Percentiles rank a stretch among this genome's conserved stretches.
These are phyloP conservation scores for Cucurbitaria berberidis DNA, from an alignment of 2,329 filamentous ascomycete genomes.

Conservation along the genomic window DNA sequence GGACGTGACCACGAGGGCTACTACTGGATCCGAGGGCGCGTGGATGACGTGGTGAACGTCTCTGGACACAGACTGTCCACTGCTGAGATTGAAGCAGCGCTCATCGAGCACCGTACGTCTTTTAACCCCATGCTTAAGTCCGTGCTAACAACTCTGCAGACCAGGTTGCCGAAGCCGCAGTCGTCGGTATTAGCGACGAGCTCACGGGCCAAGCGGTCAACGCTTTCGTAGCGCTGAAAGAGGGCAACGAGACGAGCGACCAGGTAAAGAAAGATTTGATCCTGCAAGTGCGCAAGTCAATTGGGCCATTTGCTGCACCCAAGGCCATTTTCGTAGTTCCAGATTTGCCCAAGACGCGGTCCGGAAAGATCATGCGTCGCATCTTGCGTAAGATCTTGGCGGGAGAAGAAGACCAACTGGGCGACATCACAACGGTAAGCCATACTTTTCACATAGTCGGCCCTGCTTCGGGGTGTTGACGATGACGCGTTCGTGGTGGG, in stretches of 20 bases:
- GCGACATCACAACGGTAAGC: slow-evolving; percentile 88
- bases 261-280: slow-evolving; percentile 91
- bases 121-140: background rate
- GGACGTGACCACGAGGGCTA: slow-evolving; percentile 97
- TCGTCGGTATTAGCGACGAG: slow-evolving; percentile 91
- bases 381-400: slow-evolving; percentile 97
- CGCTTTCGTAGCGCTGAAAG: slow-evolving; percentile 93
- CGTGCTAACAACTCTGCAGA: slow-evolving; percentile 49
- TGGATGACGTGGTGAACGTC: slow-evolving; percentile 98
- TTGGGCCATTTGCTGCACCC: slow-evolving; percentile 94
- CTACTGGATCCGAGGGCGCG: slow-evolving; percentile 99
- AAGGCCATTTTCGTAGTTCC: slow-evolving; percentile 91
- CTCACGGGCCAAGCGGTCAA: slow-evolving; percentile 97
- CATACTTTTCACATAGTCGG: slow-evolving; percentile 4
- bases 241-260: slow-evolving; percentile 76
- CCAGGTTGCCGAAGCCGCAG: slow-evolving; percentile 89
- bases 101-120: slow-evolving; percentile 79
- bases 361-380: slow-evolving; percentile 98
- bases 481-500: slow-evolving; percentile 38
- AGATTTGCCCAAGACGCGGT: slow-evolving; percentile 95
- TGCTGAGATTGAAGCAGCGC: slow-evolving; percentile 95
- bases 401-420: slow-evolving; percentile 95
- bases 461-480: slow-evolving; percentile 13
- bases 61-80: slow-evolving; percentile 95
- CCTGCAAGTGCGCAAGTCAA: slow-evolving; percentile 94